A percentile compares a stretch with the other conserved stretches of the same genome.
Conservation (phyloP, 2,329 filamentous ascomycete species). For the Colletotrichum neosansevieriae region DNA sequence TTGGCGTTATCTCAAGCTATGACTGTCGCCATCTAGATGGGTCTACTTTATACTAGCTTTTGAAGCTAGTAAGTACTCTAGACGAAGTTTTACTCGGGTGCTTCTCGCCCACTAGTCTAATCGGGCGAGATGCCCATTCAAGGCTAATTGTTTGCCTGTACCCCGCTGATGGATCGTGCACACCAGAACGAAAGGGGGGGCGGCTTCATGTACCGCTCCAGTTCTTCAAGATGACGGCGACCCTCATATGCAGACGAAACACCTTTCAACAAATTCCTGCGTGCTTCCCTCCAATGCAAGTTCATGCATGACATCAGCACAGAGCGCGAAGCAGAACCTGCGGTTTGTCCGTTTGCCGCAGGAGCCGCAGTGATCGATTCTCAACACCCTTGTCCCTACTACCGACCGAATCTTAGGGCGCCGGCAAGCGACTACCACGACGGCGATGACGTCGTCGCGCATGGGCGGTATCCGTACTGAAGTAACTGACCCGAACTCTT, state of each 20-base stretch:
- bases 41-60: neutral
- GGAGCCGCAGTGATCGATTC: conserved; percentile 9
- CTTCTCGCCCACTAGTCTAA: conserved; percentile 4
- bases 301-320: conserved; percentile 44
- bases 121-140: conserved; percentile 3
- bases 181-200: neutral
- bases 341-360: conserved; percentile 31
- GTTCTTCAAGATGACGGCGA: neutral
- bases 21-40: conserved; percentile 8
- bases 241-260: neutral
- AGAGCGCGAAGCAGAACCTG: neutral
- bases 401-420: neutral
- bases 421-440: neutral
- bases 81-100: neutral
- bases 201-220: too few relatives aligned
- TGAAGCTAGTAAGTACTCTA: neutral
- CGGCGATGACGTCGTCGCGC: neutral
- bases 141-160: neutral
- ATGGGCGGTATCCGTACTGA: too few relatives aligned
- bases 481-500: neutral
- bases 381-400: neutral
- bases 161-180: conserved; percentile 8
- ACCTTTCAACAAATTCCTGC: neutral
- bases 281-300: conserved; percentile 6
- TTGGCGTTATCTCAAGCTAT: conserved; percentile 34